A percentile compares a stretch with the other conserved stretches of the same genome.
Conservation (phyloP, 345 rosid genomes). For the Citropsis articulata region DNA sequence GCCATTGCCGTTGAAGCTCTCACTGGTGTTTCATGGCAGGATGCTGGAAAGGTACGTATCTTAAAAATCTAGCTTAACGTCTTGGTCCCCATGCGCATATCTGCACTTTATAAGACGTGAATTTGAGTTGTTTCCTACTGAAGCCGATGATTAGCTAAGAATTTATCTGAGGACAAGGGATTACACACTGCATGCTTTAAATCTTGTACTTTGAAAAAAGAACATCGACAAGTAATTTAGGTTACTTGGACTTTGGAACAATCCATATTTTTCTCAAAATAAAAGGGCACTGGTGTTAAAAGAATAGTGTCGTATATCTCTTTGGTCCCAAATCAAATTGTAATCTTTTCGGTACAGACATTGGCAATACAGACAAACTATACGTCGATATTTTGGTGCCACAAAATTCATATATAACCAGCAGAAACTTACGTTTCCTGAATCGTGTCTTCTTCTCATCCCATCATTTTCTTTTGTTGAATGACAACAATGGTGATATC, state of each 20-base stretch:
- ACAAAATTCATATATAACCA: neutral
- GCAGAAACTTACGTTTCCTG: neutral
- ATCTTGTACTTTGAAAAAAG: too few species aligned
- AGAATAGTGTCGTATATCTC: too few species aligned
- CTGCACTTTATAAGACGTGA: neutral
- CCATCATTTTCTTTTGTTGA: slow-evolving; percentile 14
- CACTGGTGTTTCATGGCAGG: slow-evolving; percentile 76
- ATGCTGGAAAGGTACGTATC: slow-evolving; percentile 58
- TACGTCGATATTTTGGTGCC: neutral
- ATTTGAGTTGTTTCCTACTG: neutral
- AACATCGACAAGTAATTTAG: too few species aligned
- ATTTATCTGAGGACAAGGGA: too few species aligned
- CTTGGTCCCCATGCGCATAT: too few species aligned
- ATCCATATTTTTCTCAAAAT: neutral
- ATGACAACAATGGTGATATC: neutral
- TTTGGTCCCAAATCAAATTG: neutral
- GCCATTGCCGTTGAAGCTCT: slow-evolving; percentile 67
- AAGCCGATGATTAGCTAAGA: neutral
- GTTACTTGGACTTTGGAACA: neutral
- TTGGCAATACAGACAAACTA: too few species aligned
- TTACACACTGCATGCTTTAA: too few species aligned
- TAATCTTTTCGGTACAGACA: too few species aligned
- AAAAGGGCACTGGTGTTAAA: too few species aligned
- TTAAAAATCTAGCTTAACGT: too few species aligned
- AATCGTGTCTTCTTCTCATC: slow-evolving; percentile 25